These are phyloP conservation scores for Fusarium tricinctum DNA, from an alignment of 2,329 filamentous ascomycete species.

Conservation along the genomic window DNA sequence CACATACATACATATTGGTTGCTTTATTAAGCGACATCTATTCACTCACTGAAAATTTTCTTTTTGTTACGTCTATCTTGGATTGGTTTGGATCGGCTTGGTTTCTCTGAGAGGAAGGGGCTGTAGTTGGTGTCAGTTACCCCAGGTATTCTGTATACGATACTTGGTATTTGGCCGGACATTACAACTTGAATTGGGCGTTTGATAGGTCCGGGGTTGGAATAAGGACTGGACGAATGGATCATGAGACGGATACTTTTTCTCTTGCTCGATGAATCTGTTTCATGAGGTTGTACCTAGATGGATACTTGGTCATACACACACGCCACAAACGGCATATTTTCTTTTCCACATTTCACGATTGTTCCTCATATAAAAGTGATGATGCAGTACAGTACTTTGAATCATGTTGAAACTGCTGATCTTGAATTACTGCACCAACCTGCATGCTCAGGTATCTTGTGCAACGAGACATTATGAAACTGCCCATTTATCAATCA, in stretches of 20 bases:
- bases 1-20: conserved; percentile 32
- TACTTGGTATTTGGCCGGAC: conserved; percentile 13
- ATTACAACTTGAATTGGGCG: conserved; percentile 37
- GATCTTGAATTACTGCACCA: conserved; percentile 19
- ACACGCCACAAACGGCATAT: conserved; percentile 46
- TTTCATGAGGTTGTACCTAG: conserved; percentile 51
- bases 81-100: conserved; percentile 23
- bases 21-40: conserved; percentile 33
- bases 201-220: conserved; percentile 44
- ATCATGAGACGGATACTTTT: conserved; percentile 39
- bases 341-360: conserved; percentile 26
- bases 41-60: conserved; percentile 33
- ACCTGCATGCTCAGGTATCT: conserved; percentile 7
- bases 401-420: conserved; percentile 23
- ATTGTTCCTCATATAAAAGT: not conserved
- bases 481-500: conserved; percentile 35
- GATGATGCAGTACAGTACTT: conserved; percentile 2
- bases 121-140: conserved; percentile 28
- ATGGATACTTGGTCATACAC: conserved; percentile 44
- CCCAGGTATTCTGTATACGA: conserved; percentile 15
- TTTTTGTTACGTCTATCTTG: conserved; percentile 37
- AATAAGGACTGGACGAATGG: conserved; percentile 29
- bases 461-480: conserved; percentile 39
- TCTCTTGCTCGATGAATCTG: conserved; percentile 39
- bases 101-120: conserved; percentile 25